Evolutionary conservation across 108 stramenopile species (phyloP).

Genomic region (Discostella stelligeroides): DNA sequence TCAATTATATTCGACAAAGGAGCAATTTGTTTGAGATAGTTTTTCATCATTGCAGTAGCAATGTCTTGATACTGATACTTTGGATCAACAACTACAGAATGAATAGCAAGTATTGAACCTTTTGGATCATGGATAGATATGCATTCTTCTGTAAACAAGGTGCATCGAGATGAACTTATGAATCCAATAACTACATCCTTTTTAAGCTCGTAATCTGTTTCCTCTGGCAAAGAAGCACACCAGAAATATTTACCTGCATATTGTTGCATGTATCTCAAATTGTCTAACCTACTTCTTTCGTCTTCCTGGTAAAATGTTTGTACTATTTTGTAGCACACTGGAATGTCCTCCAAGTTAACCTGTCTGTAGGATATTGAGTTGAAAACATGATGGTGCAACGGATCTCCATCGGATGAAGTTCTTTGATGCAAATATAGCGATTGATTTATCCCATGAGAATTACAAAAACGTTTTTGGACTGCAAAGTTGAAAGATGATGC

Average conservation of each 20-base stretch:
- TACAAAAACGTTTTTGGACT: neutral
- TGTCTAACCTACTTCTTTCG: no score
- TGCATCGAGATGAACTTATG: slow-evolving; percentile 76
- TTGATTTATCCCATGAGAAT: neutral
- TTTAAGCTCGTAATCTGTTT: neutral
- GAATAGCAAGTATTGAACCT: slow-evolving; percentile 79
- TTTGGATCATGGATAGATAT: slow-evolving; percentile 68
- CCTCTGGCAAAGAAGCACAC: neutral
- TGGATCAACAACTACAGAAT: slow-evolving; percentile 68
- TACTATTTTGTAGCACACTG: no score
- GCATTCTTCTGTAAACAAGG: slow-evolving; percentile 60
- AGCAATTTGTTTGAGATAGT: slow-evolving; percentile 38
- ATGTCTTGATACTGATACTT: slow-evolving; percentile 51
- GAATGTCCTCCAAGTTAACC: no score
- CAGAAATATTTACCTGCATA: neutral
- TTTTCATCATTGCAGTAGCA: slow-evolving; percentile 54
- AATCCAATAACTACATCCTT: slow-evolving; percentile 57
- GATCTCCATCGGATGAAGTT: no score
- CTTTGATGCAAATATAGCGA: no score
- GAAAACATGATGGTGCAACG: no score
- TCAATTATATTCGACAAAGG: slow-evolving; percentile 1
- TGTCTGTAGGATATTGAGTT: no score
- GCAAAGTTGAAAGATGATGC: neutral
- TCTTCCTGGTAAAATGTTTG: no score
- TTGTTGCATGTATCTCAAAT: neutral